These are phyloP conservation scores for Fusarium xylarioides DNA, from an alignment of 2,329 filamentous ascomycete genomes.

Conservation along the genomic window DNA sequence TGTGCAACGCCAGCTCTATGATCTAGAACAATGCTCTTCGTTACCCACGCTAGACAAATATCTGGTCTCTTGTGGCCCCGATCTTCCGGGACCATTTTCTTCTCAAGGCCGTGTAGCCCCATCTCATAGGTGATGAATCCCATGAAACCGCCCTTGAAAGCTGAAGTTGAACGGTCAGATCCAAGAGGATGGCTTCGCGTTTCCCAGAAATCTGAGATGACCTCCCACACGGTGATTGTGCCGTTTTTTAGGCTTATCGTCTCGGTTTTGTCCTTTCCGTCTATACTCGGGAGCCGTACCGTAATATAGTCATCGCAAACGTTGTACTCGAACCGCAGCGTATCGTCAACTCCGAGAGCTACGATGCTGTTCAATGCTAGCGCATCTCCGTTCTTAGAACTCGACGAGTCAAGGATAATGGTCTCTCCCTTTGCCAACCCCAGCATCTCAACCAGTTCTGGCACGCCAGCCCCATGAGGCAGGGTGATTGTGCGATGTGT, in stretches of 20 bases:
- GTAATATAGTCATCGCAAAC: slow-evolving; percentile 55
- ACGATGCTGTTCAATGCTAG: slow-evolving; percentile 75
- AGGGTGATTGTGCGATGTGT: slow-evolving; percentile 54
- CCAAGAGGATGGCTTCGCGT: slow-evolving; percentile 40
- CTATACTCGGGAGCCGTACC: slow-evolving; percentile 38
- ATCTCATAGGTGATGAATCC: slow-evolving; percentile 88
- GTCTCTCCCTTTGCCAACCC: slow-evolving; percentile 53
- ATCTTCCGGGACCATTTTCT: slow-evolving; percentile 39
- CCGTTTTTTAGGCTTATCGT: slow-evolving; percentile 39
- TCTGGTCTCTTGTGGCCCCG: slow-evolving; percentile 66
- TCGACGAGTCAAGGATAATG: slow-evolving; percentile 69
- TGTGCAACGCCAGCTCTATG: slow-evolving; percentile 69
- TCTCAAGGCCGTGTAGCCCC: slow-evolving; percentile 61
- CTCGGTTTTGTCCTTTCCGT: slow-evolving; percentile 1
- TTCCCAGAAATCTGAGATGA: slow-evolving; percentile 58
- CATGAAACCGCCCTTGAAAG: slow-evolving; percentile 86
- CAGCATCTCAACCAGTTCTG: slow-evolving; percentile 64
- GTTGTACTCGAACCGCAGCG: slow-evolving; percentile 66
- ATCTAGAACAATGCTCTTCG: slow-evolving; percentile 80
- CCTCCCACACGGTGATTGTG: slow-evolving; percentile 57
- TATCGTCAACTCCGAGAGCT: slow-evolving; percentile 68
- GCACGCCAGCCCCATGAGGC: slow-evolving; percentile 57
- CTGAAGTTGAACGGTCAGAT: slow-evolving; percentile 39
- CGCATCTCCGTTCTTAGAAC: slow-evolving; percentile 55
- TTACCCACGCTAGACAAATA: slow-evolving; percentile 78